Base-by-base conservation (phyloP, 2,329 filamentous ascomycete genomes). In the Aspergillus fijiensis region DNA sequence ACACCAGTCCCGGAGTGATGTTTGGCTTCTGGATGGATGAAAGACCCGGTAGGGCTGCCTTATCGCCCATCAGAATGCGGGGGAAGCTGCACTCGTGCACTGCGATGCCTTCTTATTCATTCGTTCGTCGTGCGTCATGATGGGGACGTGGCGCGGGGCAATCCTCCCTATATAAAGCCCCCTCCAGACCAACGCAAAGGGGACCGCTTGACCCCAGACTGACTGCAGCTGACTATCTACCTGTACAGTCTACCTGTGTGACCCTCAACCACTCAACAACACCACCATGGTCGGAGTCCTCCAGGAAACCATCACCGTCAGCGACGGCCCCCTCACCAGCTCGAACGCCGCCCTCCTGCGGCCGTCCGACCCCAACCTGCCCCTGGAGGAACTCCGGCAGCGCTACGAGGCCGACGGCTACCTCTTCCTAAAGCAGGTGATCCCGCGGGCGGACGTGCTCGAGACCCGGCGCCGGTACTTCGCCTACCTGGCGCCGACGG, bases 381-480 rank as follows among this genome's bases (percentile, higher is more conserved):
- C 83, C 0, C 60, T 84, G 9, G 76, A 81, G 42, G 80, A 83
- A 48, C 74, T 85, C 1, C 77, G 77, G n/a, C 66, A 69, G 4
- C 78, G 80, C 31, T 83, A 79, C 65, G 63, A 77, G 5, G 69
- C 79, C 60, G 79, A 86, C 50, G 84, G 84, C 23, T 86, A 86
- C 63, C 69, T 87, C 29, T 83, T 84, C 57, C 57, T 87, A 2
- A 86, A 86, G 63, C 78, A 79, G 0, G 69, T 87, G 0, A 71
- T 87, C 2, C 84, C 84, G 0, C 79, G 80, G 2, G 70, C 75
- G 2, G 82, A 86, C 56, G 83, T 86, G 1, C 75, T 85, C 9
- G 74, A 76, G 39, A 80, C 81, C 9, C 80, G 85, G 1, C 73
- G 80, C 58, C 71, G 77, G 33, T 87, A 86, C 69, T 87, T 87